Conservation (phyloP, 1,284 basidiomycete genomes). For the Dichomitus squalens region DNA sequence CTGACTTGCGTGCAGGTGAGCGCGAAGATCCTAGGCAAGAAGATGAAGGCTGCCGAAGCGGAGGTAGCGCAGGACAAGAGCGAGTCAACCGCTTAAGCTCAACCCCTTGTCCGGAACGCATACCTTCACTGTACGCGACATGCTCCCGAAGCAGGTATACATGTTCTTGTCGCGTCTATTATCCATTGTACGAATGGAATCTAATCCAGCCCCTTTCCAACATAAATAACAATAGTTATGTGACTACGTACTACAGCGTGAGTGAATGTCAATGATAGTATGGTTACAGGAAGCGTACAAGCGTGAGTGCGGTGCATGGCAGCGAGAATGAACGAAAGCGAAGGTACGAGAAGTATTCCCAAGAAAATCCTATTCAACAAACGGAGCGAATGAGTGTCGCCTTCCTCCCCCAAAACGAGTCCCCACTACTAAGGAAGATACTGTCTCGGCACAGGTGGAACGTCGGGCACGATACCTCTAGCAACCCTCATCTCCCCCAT, state of each 20-base stretch:
- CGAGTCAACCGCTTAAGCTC: constrained; percentile 9
- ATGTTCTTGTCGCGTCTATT: neutral
- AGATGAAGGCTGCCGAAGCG: constrained; percentile 51
- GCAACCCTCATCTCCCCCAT: constrained; percentile 14
- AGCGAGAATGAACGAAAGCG: too few species aligned
- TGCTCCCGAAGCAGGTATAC: neutral
- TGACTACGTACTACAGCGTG: neutral
- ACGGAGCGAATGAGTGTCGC: too few species aligned
- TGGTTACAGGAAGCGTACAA: too few species aligned
- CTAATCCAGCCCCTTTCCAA: neutral
- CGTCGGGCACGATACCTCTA: constrained; percentile 5
- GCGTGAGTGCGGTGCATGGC: too few species aligned
- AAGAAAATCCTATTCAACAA: too few species aligned
- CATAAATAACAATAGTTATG: neutral
- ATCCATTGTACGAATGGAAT: constrained; percentile 4
- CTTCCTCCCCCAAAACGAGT: too few species aligned
- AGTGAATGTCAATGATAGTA: neutral
- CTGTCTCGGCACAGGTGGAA: constrained; percentile 7
- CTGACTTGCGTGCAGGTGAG: constrained; percentile 55
- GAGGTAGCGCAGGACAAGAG: constrained; percentile 26
- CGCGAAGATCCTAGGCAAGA: constrained; percentile 78
- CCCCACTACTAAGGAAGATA: neutral
- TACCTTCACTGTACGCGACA: neutral
- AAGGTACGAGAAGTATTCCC: too few species aligned
- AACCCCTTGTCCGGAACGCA: too few species aligned